Base-by-base conservation (phyloP, 2,329 filamentous ascomycete species). In the Ophiognomonia clavigignenti-juglandacearum region DNA sequence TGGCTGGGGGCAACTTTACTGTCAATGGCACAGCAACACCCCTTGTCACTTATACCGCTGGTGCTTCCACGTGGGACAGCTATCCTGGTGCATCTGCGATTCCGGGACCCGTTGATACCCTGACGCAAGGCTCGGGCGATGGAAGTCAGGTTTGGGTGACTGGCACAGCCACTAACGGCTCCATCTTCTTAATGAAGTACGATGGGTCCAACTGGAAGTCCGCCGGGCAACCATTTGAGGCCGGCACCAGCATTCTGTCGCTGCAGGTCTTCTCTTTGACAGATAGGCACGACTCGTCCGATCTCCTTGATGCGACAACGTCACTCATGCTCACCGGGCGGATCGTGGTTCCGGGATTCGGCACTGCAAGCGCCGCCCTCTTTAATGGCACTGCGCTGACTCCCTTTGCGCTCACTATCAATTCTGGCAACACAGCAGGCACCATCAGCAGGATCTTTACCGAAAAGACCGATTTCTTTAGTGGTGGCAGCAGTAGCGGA, bases 391-490 rank as follows among this genome's bases (percentile, higher is more conserved):
- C 83, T 10, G 70, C 73, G 3, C 82, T 92, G 61, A 74, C 74
- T 43, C 92, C 93, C 0, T 96, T 92, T 63, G 78, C 89, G 34
- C 77, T 98, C 35, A 87, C 91, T 2, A 85, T 81, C 38, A 85
- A 76, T 49, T 67, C 75, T 11, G 75, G 82, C 58, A 82, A 82
- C 49, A 73, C 74, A 11, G 72, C 80, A 10, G 89, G 91, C 40
- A 91, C 82, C 57, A 79, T 98, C 59, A 83, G 86, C 27, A 82
- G 80, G 55, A 75, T 97, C 52, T 95, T 98, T 64, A 86, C 91
- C 10, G 83, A 95, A 68, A 85, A 88, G 40, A 72, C 84, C 53
- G 82, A 86, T 61, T 87, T 88, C 61, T 93, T 96, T 68, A 75
- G 71, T 22, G 70, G 75, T 48, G 66, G 70, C 56, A 64, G 19